phyloP scores from a whole-genome alignment of 768 basidiomycete species.

The Lyophyllum semitale region DNA sequence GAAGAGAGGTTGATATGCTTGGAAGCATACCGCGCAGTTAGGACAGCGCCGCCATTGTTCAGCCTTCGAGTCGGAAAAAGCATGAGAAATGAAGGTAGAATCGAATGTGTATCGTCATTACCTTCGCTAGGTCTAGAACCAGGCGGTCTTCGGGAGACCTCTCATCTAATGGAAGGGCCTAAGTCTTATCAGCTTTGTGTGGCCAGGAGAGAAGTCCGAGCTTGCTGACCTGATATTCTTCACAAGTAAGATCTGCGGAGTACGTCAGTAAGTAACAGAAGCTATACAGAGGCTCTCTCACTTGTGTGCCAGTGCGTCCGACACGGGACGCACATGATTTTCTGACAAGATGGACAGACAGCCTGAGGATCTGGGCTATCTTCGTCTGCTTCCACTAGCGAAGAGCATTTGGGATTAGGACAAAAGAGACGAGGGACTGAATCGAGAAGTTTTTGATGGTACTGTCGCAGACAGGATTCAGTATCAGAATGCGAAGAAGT shows the following conservation, averaged over 20 bases:
- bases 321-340: conserved; percentile 35
- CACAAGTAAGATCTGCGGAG: conserved; percentile 6
- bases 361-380: conserved; percentile 34
- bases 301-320: conserved; percentile 35
- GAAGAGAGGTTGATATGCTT: neutral
- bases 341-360: conserved; percentile 32
- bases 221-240: conserved; percentile 15
- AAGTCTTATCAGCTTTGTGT: neutral
- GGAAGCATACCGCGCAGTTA: conserved; percentile 21
- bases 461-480: conserved; percentile 17
- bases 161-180: conserved; percentile 38
- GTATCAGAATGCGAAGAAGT: neutral
- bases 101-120: neutral
- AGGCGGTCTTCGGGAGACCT: conserved; percentile 39
- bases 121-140: conserved; percentile 34
- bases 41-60: conserved; percentile 43
- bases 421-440: conserved; percentile 36
- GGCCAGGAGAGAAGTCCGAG: neutral
- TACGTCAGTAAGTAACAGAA: neutral
- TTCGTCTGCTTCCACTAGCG: conserved; percentile 33
- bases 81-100: neutral
- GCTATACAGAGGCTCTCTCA: conserved; percentile 7
- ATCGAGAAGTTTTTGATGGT: conserved; percentile 36
- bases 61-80: conserved; percentile 22
- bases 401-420: conserved; percentile 38